These are phyloP conservation scores for Metschnikowia shivogae DNA, from an alignment of 805 yeast species.

Conservation along the genomic window DNA sequence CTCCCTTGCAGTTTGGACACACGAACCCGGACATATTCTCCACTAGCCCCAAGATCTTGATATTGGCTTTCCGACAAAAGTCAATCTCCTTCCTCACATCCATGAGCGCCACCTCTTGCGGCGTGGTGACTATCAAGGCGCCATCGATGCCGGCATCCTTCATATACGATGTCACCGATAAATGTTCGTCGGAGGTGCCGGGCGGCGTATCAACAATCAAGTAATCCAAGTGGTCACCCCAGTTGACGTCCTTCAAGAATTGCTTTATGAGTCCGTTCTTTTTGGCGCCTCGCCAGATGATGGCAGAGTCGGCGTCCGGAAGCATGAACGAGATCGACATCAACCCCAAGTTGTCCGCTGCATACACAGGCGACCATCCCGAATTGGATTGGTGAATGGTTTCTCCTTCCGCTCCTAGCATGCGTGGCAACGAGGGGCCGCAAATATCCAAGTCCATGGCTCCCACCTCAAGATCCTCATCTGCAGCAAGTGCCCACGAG, in stretches of 20 bases:
- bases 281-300: slow-evolving; percentile 97
- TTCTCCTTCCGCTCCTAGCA: slow-evolving; percentile 90
- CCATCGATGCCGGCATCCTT: slow-evolving; percentile 93
- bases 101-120: slow-evolving; percentile 92
- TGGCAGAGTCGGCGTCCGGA: slow-evolving; percentile 88
- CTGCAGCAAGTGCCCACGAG: slow-evolving; percentile 92
- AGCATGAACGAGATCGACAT: slow-evolving; percentile 95
- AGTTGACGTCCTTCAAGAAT: slow-evolving; percentile 88
- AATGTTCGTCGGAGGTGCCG: slow-evolving; percentile 96
- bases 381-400: slow-evolving; percentile 81
- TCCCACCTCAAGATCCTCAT: slow-evolving; percentile 78
- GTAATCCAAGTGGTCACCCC: slow-evolving; percentile 83
- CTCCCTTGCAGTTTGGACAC: slow-evolving; percentile 89
- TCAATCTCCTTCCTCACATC: slow-evolving; percentile 96
- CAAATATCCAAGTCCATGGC: slow-evolving; percentile 97
- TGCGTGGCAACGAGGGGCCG: slow-evolving; percentile 93
- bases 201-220: slow-evolving; percentile 96
- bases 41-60: slow-evolving; percentile 81
- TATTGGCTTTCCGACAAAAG: slow-evolving; percentile 87
- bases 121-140: slow-evolving; percentile 91
- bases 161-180: slow-evolving; percentile 82
- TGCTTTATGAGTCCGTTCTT: slow-evolving; percentile 91
- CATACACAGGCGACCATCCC: slow-evolving; percentile 97
- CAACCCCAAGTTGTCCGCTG: slow-evolving; percentile 89
- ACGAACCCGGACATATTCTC: slow-evolving; percentile 99